A percentile compares a stretch with the other conserved stretches of the same genome.
Conservation (phyloP, 305 asterid species). For the Solanum hybrid region DNA sequence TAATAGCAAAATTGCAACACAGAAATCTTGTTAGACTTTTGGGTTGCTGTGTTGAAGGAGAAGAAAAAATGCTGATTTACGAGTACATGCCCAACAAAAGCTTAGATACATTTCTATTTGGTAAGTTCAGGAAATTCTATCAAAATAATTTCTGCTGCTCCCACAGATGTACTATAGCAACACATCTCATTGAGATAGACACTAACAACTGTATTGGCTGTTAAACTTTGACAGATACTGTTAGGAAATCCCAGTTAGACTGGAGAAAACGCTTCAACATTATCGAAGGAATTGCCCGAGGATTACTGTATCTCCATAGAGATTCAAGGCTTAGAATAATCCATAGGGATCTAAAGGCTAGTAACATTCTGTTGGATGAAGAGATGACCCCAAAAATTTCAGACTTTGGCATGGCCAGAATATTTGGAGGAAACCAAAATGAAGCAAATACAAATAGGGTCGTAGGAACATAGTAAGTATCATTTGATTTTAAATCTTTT, state of each 20-base stretch:
- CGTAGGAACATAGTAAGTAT: constrained; percentile 84
- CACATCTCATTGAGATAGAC: background rate
- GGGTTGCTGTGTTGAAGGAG: constrained; percentile 83
- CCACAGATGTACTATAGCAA: background rate
- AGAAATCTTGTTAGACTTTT: constrained; percentile 67
- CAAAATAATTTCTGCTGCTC: background rate
- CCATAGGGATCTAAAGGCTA: constrained; percentile 78
- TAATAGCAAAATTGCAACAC: constrained; percentile 78
- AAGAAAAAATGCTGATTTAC: constrained; percentile 65
- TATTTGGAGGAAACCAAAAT: constrained; percentile 72
- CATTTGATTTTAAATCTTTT: background rate
- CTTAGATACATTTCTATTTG: constrained; percentile 66
- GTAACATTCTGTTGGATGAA: constrained; percentile 80
- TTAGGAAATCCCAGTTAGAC: constrained; percentile 41
- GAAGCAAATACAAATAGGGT: constrained; percentile 73
- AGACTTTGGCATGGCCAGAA: constrained; percentile 96
- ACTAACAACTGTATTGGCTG: background rate
- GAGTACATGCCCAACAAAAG: constrained; percentile 90
- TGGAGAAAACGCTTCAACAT: constrained; percentile 62
- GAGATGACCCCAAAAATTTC: constrained; percentile 93
- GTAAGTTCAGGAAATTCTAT: constrained; percentile 24
- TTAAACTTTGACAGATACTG: constrained; percentile 33
- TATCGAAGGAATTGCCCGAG: constrained; percentile 86
- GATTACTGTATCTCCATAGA: constrained; percentile 82
- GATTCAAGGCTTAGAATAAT: constrained; percentile 86